Conservation (phyloP, 768 basidiomycete species). For the Suillus tomentosus region DNA sequence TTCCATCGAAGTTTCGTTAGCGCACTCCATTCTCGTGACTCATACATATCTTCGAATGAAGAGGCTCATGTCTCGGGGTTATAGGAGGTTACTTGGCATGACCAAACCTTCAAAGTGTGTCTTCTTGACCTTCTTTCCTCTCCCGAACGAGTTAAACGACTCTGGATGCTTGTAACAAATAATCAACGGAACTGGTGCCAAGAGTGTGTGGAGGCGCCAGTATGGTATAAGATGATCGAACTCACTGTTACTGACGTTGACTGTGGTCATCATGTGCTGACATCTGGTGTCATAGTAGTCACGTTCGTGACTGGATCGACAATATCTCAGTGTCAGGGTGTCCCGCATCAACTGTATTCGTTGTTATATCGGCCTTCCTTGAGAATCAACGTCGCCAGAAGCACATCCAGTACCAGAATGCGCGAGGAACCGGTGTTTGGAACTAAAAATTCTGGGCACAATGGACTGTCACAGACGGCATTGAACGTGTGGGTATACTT, state of each 20-base stretch:
- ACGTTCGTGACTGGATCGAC: not conserved
- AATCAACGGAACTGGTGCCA: not conserved
- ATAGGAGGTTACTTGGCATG: not conserved
- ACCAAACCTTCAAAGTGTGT: not conserved
- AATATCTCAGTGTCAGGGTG: not conserved
- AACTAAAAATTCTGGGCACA: not conserved
- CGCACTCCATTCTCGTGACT: constrained; percentile 1
- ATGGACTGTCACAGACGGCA: not conserved
- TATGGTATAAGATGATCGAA: not conserved
- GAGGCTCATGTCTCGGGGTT: not conserved
- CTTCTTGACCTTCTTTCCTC: not conserved
- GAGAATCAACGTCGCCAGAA: not conserved
- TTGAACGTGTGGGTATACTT: not conserved
- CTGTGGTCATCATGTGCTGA: not conserved
- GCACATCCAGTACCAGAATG: not conserved
- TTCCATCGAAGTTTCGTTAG: not conserved
- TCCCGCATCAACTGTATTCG: not conserved
- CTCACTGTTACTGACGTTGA: not conserved
- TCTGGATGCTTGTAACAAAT: not conserved
- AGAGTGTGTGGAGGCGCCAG: not conserved
- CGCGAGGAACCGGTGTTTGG: not conserved
- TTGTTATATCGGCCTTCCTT: not conserved
- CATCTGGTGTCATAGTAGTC: not conserved
- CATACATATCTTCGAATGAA: not conserved
- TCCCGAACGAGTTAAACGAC: not conserved